Conservation (phyloP, 352 stramenopile genomes). For the Pilasporangium apinafurcum region DNA sequence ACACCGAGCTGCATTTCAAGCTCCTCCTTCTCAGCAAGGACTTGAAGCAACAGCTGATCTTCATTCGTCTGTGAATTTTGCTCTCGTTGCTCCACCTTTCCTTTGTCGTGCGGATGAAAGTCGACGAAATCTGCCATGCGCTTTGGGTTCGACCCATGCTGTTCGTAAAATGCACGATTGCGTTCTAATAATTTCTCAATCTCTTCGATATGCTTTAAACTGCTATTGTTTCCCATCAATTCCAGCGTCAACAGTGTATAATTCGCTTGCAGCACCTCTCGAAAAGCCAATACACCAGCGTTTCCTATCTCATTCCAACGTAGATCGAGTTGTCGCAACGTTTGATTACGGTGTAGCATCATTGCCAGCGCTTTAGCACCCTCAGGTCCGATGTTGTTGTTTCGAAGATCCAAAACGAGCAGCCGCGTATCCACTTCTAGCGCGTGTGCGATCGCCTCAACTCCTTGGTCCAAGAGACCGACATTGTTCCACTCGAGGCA, state of each 20-base stretch:
- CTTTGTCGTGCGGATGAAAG: not conserved
- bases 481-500: conserved; percentile 84
- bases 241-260: conserved; percentile 51
- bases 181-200: conserved; percentile 48
- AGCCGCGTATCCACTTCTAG: conserved; percentile 62
- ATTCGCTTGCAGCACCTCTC: conserved; percentile 69
- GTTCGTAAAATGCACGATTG: conserved; percentile 45
- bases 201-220: conserved; percentile 58
- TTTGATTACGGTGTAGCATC: conserved; percentile 49
- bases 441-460: conserved; percentile 53
- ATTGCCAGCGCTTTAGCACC: conserved; percentile 56
- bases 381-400: conserved; percentile 79
- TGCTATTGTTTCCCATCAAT: conserved; percentile 75
- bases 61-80: conserved; percentile 13
- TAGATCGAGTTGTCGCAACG: conserved; percentile 68
- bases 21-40: conserved; percentile 63
- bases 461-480: conserved; percentile 62
- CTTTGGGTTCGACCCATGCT: conserved; percentile 1
- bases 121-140: too few relatives aligned
- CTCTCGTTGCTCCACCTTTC: not conserved
- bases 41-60: conserved; percentile 55
- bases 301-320: conserved; percentile 82
- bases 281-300: conserved; percentile 58
- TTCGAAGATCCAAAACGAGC: conserved; percentile 66
- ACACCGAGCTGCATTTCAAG: conserved; percentile 29